phyloP scores from a whole-genome alignment of 129 eudicot genomes.

The Flaveria bidentis region DNA sequence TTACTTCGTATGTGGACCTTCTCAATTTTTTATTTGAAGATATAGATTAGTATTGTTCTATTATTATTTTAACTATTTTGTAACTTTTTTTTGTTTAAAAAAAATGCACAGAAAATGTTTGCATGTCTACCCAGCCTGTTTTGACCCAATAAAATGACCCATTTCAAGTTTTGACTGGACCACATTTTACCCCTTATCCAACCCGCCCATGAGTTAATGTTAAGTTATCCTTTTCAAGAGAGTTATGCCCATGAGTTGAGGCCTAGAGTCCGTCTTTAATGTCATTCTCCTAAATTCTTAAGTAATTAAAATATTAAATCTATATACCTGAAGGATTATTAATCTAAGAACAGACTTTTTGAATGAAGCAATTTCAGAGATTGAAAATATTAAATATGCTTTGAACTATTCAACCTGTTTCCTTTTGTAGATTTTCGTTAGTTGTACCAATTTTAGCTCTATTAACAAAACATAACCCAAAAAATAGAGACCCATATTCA shows the following conservation, averaged over 20 bases:
- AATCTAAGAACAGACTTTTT: background rate
- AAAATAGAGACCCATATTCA: background rate
- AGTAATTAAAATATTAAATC: background rate
- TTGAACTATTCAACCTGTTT: constrained; percentile 1
- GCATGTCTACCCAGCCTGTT: background rate
- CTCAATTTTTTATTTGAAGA: background rate
- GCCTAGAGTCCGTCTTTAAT: too few relatives aligned
- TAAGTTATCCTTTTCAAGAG: too few relatives aligned
- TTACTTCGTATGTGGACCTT: background rate
- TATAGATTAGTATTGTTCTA: background rate
- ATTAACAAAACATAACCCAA: background rate
- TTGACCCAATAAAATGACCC: background rate
- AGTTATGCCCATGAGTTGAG: background rate
- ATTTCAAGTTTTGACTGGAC: background rate
- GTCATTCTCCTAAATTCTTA: background rate
- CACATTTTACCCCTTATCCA: background rate
- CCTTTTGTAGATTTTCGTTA: background rate
- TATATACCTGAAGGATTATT: background rate
- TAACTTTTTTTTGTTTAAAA: too few relatives aligned
- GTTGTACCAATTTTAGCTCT: background rate
- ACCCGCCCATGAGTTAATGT: too few relatives aligned
- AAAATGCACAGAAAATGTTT: background rate
- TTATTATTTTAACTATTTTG: too few relatives aligned
- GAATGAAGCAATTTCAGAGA: background rate
- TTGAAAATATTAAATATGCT: background rate